These are phyloP conservation scores for Coemansia sp. DNA, from an alignment of 192 early-diverging fungal species.

Conservation along the genomic window DNA sequence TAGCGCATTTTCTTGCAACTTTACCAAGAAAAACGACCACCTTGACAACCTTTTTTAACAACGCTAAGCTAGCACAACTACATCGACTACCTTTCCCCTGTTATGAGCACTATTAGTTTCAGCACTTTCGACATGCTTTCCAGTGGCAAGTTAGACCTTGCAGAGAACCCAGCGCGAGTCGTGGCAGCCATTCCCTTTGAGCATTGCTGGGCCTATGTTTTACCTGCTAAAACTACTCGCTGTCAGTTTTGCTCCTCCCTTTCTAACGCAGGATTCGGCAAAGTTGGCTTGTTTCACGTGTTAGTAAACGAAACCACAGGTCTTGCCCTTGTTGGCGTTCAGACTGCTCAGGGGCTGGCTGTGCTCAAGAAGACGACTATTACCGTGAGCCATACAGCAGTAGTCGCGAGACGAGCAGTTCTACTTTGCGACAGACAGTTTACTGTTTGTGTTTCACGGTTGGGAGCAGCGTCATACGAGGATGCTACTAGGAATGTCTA, in stretches of 20 bases:
- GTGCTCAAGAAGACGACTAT: neutral
- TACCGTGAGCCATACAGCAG: neutral
- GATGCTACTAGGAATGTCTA: neutral
- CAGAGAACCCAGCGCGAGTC: neutral
- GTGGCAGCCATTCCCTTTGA: neutral
- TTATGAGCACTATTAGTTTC: neutral
- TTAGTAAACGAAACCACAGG: neutral
- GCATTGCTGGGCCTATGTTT: neutral
- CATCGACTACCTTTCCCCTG: too few species aligned
- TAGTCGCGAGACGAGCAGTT: neutral
- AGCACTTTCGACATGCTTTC: neutral
- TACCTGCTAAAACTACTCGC: neutral
- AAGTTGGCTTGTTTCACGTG: neutral
- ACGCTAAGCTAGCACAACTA: too few species aligned
- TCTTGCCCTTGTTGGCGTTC: neutral
- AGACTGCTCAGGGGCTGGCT: neutral
- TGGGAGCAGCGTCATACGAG: neutral
- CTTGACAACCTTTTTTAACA: too few species aligned
- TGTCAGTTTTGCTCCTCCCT: neutral
- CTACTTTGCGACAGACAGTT: neutral
- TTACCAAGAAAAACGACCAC: too few species aligned
- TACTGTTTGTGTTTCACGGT: neutral
- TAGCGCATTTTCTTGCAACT: too few species aligned
- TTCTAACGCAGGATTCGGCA: neutral
- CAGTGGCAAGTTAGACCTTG: neutral